Evolutionary conservation across 1,139 yeast genomes (phyloP).

Genomic region (Yamadazyma membranifaciens): DNA sequence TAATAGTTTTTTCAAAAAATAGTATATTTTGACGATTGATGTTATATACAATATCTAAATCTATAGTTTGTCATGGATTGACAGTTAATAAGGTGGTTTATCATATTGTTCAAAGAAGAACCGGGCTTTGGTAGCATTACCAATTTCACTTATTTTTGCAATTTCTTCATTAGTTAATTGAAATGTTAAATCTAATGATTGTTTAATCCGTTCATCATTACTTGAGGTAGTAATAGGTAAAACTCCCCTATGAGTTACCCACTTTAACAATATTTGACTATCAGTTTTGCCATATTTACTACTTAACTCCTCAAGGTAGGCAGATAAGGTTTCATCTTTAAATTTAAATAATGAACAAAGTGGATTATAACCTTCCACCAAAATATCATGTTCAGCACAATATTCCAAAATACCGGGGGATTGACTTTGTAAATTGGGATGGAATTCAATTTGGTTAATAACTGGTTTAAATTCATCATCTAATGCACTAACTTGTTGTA

Average conservation of each 20-base stretch:
- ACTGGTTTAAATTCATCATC: constrained; percentile 22
- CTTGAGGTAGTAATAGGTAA: constrained; percentile 74
- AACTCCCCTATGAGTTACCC: constrained; percentile 62
- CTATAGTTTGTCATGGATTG: too few species aligned
- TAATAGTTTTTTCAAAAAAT: too few species aligned
- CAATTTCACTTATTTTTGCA: constrained; percentile 22
- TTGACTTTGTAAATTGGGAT: constrained; percentile 40
- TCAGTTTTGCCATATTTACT: constrained; percentile 55
- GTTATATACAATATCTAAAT: too few species aligned
- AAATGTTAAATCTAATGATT: constrained; percentile 55
- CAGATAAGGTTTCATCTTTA: constrained; percentile 19
- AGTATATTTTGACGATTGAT: too few species aligned
- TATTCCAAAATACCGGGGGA: constrained; percentile 29
- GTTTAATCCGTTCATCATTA: constrained; percentile 53
- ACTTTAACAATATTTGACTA: constrained; percentile 65
- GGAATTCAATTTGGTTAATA: constrained; percentile 43
- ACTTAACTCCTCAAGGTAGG: constrained; percentile 25
- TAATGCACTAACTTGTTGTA: constrained; percentile 36
- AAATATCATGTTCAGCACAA: constrained; percentile 25
- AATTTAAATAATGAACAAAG: constrained; percentile 38
- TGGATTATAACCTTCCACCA: constrained; percentile 41
- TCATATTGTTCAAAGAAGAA: constrained; percentile 4
- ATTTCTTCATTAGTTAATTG: constrained; percentile 24
- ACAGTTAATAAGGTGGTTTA: not conserved
- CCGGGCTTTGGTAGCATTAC: constrained; percentile 19